Percentiles rank a stretch among this genome's conserved stretches.
These are phyloP conservation scores for Schrenkiella parvula DNA, from an alignment of 345 rosid genomes.

Conservation along the genomic window DNA sequence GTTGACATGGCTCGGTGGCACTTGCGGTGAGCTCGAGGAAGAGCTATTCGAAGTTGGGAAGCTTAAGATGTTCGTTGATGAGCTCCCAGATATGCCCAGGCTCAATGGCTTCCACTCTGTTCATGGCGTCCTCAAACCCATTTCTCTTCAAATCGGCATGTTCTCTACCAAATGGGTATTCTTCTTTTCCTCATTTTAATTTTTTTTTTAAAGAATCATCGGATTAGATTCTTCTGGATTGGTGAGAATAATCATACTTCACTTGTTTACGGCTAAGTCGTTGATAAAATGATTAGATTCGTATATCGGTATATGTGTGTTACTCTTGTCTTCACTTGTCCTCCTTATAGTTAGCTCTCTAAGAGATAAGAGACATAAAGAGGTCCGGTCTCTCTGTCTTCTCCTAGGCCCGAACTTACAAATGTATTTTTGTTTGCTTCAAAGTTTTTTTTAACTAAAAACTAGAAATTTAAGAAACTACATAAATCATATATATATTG, in stretches of 20 bases:
- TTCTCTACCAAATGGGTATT: slow-evolving; percentile 65
- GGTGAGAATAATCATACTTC: slow-evolving; percentile 4
- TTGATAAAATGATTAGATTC: background rate
- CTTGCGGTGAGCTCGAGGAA: slow-evolving; percentile 35
- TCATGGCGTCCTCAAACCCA: slow-evolving; percentile 40
- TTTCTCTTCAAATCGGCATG: slow-evolving; percentile 73
- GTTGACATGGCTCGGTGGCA: slow-evolving; percentile 19
- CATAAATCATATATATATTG: background rate
- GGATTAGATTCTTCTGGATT: slow-evolving; percentile 8
- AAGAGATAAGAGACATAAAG: background rate
- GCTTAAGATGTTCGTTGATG: slow-evolving; percentile 76
- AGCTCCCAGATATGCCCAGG: slow-evolving; percentile 71
- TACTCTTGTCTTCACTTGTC: background rate
- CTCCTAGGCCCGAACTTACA: background rate
- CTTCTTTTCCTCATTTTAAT: background rate
- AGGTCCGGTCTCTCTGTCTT: background rate
- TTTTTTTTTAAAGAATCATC: background rate
- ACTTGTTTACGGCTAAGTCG: background rate
- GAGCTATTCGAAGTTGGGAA: slow-evolving; percentile 28
- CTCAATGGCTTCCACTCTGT: slow-evolving; percentile 45
- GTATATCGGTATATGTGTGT: background rate
- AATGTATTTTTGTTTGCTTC: background rate
- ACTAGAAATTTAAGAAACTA: background rate
- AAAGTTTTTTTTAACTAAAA: background rate
- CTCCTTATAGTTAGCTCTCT: background rate